Evolutionary conservation across 441 rosid species (phyloP), one percentile per base, ranked within the genome.

Genomic region (Theobroma grandiflorum): DNA sequence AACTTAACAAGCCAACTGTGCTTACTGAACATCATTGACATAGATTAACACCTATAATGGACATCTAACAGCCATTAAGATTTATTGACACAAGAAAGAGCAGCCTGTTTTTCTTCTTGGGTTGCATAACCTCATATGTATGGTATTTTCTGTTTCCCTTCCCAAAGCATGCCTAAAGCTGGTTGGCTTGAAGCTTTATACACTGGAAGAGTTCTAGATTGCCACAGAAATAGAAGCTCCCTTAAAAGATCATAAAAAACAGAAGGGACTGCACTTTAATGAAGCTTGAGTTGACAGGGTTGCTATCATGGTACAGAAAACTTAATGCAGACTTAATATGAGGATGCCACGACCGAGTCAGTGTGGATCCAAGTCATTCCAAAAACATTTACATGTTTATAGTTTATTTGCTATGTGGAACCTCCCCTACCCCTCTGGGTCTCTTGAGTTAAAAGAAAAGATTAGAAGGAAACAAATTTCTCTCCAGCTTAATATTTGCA

Each of bases 41-140:
- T 49, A 58, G 68, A 78, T 20, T 78, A 69, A 49, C 45, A 55
- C 47, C 62, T 57, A 50, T 16, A 42, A 62, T 66, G 10, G 22
- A 14, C 31, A 66, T 47, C 73, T 7, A 76, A 31, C 61, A 72
- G 68, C 22, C 50, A 65, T 55, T 63, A 65, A 79, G 47, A 35
- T 20, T 33, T 5, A 15, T 63, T 4, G 43, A 67, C 14, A 72
- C 42, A 26, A 20, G 10, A 79, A 64, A 57, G 42, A 58, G 63
- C 40, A 80, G 52, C 8, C 43, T 75, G 22, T 40, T 45, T 37
- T 59, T 71, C 59, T 33, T 71, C 16, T 15, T 45, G 38, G 40
- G 58, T 49, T 49, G 26, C n/a, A 47, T 10, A 47, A 70, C 37
- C 40, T 49, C 37, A n/a, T 49, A 49, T 42, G 5, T 69, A 22